Evolutionary conservation across 441 rosid species (phyloP).

Genomic region (Populus hybrid): DNA sequence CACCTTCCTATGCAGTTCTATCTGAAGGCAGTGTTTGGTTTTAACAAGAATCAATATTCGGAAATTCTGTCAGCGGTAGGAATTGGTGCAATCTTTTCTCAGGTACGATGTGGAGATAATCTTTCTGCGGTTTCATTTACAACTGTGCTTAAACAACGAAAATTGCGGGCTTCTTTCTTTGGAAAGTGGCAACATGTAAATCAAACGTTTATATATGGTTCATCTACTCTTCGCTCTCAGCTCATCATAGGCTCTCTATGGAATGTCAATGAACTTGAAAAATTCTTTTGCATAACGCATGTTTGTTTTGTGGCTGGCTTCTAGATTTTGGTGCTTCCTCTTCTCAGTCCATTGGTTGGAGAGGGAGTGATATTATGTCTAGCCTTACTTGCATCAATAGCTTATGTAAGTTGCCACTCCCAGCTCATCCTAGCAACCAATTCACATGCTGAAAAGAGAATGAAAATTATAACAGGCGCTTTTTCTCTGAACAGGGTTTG

Average conservation of each 20-base stretch:
- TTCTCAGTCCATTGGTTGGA: slow-evolving; percentile 47
- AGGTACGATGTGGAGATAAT: slow-evolving; percentile 29
- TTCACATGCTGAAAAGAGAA: not conserved
- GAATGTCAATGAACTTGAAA: not conserved
- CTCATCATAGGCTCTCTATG: not conserved
- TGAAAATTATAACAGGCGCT: not conserved
- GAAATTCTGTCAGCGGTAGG: slow-evolving; percentile 52
- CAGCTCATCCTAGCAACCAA: not conserved
- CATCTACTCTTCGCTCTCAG: not conserved
- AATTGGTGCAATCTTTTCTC: slow-evolving; percentile 52
- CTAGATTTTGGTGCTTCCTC: slow-evolving; percentile 55
- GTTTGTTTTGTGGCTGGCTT: not conserved
- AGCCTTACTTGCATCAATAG: slow-evolving; percentile 48
- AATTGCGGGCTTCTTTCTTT: not conserved
- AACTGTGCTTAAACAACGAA: not conserved
- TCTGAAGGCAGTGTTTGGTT: slow-evolving; percentile 56
- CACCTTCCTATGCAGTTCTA: slow-evolving; percentile 38
- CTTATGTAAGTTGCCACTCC: slow-evolving; percentile 43
- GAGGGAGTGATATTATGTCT: slow-evolving; percentile 48
- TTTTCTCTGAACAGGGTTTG: slow-evolving; percentile 35
- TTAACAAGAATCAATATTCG: slow-evolving; percentile 51
- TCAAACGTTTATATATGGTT: not conserved
- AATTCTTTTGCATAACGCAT: not conserved
- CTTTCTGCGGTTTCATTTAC: not conserved
- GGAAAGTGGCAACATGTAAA: not conserved